These are phyloP conservation scores for Coemansia sp. DNA, from an alignment of 371 early-diverging fungal species.

Conservation along the genomic window DNA sequence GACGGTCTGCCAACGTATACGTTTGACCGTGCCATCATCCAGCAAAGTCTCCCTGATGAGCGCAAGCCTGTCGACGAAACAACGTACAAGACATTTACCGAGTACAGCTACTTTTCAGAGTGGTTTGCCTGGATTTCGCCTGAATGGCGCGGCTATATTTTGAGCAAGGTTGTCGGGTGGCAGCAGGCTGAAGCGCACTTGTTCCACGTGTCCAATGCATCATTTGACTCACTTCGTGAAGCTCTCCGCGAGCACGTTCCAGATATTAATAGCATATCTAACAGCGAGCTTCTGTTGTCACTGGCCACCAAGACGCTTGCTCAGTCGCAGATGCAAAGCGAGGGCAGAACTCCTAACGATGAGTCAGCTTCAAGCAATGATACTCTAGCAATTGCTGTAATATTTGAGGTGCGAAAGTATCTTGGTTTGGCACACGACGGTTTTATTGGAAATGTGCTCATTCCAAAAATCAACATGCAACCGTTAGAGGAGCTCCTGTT, in stretches of 20 bases:
- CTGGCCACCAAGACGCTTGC: conserved; percentile 34
- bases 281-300: conserved; percentile 28
- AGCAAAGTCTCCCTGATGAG: conserved; percentile 9
- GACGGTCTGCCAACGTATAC: conserved; percentile 14
- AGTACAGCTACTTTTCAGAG: conserved; percentile 21
- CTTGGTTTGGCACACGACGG: conserved; percentile 3
- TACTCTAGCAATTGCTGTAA: conserved; percentile 23
- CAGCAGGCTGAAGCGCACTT: conserved; percentile 38
- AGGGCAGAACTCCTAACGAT: not conserved
- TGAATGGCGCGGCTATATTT: conserved; percentile 24
- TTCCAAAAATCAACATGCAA: conserved; percentile 23
- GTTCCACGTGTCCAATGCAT: conserved; percentile 32
- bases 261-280: conserved; percentile 4
- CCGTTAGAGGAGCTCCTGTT: conserved; percentile 17
- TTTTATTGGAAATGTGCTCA: conserved; percentile 32
- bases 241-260: conserved; percentile 16
- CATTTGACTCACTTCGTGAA: conserved; percentile 19
- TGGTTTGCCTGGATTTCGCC: conserved; percentile 45
- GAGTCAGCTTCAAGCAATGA: not conserved
- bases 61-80: conserved; percentile 21
- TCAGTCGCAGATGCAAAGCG: conserved; percentile 27
- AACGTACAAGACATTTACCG: conserved; percentile 15
- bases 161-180: conserved; percentile 21
- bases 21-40: conserved; percentile 23
- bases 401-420: conserved; percentile 36